These are phyloP conservation scores for Daldinia bambusicola DNA, from an alignment of 495 filamentous ascomycete genomes.

Conservation along the genomic window DNA sequence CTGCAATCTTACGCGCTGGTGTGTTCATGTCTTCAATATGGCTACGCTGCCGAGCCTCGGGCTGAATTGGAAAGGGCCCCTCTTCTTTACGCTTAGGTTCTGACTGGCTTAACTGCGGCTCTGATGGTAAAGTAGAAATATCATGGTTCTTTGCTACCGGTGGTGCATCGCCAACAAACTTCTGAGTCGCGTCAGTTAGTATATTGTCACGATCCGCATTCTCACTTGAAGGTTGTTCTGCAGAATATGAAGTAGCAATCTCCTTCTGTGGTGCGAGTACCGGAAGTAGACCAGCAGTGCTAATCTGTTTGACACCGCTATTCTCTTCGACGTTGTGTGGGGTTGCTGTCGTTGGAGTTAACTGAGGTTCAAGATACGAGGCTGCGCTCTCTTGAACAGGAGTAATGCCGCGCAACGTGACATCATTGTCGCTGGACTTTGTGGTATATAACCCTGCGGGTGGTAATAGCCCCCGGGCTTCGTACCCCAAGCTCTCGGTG, in stretches of 20 bases:
- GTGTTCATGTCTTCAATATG: slow-evolving; percentile 13
- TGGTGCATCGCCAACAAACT: neutral
- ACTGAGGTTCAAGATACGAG: slow-evolving; percentile 39
- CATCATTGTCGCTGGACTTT: neutral
- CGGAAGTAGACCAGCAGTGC: slow-evolving; percentile 25
- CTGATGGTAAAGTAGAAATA: slow-evolving; percentile 4
- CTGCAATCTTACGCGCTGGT: slow-evolving; percentile 38
- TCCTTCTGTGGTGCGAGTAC: slow-evolving; percentile 36
- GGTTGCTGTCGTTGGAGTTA: slow-evolving; percentile 8
- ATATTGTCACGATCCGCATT: slow-evolving; percentile 11
- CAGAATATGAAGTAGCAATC: slow-evolving; percentile 42
- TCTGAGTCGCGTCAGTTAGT: neutral
- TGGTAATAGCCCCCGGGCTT: slow-evolving; percentile 14
- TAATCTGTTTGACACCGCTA: neutral
- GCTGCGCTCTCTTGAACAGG: slow-evolving; percentile 38
- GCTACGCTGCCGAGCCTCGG: slow-evolving; percentile 18
- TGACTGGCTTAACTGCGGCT: slow-evolving; percentile 11
- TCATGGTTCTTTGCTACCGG: neutral
- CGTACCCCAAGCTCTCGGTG: slow-evolving; percentile 6
- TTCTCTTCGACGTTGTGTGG: slow-evolving; percentile 27
- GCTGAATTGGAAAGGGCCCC: slow-evolving; percentile 3
- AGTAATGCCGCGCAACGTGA: slow-evolving; percentile 16
- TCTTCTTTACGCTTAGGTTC: slow-evolving; percentile 9
- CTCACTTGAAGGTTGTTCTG: slow-evolving; percentile 6
- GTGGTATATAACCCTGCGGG: neutral